These are phyloP conservation scores for Suillus plorans DNA, from an alignment of 768 basidiomycete genomes.

Conservation along the genomic window DNA sequence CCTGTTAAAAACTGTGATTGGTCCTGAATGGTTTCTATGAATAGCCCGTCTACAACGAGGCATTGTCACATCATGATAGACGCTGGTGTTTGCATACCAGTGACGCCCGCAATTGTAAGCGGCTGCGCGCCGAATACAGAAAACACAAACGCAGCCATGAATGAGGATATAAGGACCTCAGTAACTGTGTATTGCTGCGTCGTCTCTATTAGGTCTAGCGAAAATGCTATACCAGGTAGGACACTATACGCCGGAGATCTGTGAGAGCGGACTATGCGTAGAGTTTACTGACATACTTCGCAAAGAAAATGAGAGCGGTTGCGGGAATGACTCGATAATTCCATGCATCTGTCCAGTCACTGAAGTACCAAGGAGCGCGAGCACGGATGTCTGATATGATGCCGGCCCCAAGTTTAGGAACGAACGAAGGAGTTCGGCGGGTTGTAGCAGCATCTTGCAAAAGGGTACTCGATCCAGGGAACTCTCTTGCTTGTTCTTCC, in stretches of 20 bases:
- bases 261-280: neutral
- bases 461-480: constrained; percentile 6
- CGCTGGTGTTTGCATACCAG: constrained; percentile 44
- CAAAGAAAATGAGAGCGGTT: constrained; percentile 81
- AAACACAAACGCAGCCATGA: constrained; percentile 88
- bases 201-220: constrained; percentile 88
- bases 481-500: neutral
- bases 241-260: constrained; percentile 43
- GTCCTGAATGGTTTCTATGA: constrained; percentile 47
- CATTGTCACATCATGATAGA: neutral
- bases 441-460: neutral
- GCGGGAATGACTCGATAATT: constrained; percentile 90
- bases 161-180: constrained; percentile 80
- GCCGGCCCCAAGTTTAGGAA: constrained; percentile 50
- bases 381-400: constrained; percentile 69
- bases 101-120: constrained; percentile 89
- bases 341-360: constrained; percentile 91
- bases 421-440: constrained; percentile 4
- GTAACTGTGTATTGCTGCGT: constrained; percentile 87
- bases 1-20: constrained; percentile 92
- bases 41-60: neutral
- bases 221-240: constrained; percentile 91
- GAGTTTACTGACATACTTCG: constrained; percentile 55
- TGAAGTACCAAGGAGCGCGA: constrained; percentile 75
- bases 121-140: constrained; percentile 89